Percentiles rank a stretch among this genome's conserved stretches.
Evolutionary conservation across 305 asterid species (phyloP).

Genomic region (Fraxinus latifolia): DNA sequence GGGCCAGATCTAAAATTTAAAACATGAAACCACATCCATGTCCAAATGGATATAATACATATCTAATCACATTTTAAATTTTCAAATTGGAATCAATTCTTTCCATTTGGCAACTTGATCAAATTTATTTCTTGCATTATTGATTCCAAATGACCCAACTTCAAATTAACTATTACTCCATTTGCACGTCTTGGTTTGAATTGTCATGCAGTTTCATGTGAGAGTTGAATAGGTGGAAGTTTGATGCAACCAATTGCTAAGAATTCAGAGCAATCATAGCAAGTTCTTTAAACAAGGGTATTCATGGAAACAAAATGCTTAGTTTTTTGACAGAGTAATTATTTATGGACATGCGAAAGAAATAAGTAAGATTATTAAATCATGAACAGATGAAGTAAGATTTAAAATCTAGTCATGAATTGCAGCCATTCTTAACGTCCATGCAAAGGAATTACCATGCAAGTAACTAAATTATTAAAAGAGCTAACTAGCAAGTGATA

Average conservation of each 20-base stretch:
- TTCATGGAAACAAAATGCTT: neutral
- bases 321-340: neutral
- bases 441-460: neutral
- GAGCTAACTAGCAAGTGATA: neutral
- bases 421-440: conserved; percentile 6
- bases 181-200: conserved; percentile 2
- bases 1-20: neutral
- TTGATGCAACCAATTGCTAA: neutral
- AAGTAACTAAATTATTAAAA: neutral
- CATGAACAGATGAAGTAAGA: conserved; percentile 8
- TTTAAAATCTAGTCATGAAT: neutral
- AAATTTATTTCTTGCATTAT: neutral
- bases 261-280: conserved; percentile 12
- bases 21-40: neutral
- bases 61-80: neutral
- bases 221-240: neutral
- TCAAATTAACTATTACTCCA: neutral
- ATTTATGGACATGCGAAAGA: conserved; percentile 10
- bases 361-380: neutral
- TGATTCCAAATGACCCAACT: conserved; percentile 6
- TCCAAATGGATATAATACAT: neutral
- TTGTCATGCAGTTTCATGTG: neutral
- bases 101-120: neutral
- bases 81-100: neutral
- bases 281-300: conserved; percentile 1